Conservation (phyloP, 108 stramenopile genomes). For the Nannochloropsis salina region DNA sequence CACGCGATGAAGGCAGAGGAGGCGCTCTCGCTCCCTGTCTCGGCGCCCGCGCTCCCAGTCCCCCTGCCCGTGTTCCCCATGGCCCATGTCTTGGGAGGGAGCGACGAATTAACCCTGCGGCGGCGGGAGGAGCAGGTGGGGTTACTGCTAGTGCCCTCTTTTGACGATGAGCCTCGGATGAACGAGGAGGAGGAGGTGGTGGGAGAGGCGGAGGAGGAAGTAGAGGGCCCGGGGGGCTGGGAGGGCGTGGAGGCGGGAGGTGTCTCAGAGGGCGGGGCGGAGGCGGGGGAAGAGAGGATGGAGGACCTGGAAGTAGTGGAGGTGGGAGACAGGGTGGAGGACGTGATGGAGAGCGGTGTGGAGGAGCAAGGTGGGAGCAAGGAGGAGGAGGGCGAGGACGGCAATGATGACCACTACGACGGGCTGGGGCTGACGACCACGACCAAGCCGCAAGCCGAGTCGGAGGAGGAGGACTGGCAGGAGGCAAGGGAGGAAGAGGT, state of each 20-base stretch:
- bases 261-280: neutral
- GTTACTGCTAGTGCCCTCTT: neutral
- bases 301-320: neutral
- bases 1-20: neutral
- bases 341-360: neutral
- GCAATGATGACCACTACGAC: neutral
- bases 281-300: neutral
- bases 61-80: no score
- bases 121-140: neutral
- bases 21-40: neutral
- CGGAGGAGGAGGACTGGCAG: neutral
- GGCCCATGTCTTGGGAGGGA: neutral
- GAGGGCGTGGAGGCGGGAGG: neutral
- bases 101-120: neutral
- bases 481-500: neutral
- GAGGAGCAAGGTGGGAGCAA: neutral
- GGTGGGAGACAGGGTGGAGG: neutral
- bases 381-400: neutral
- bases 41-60: no score
- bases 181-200: neutral
- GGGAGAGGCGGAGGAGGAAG: neutral
- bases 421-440: neutral
- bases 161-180: neutral
- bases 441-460: neutral
- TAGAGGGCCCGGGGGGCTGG: no score